Base-by-base conservation (phyloP, 2,329 filamentous ascomycete species). In the Fusarium buharicum region DNA sequence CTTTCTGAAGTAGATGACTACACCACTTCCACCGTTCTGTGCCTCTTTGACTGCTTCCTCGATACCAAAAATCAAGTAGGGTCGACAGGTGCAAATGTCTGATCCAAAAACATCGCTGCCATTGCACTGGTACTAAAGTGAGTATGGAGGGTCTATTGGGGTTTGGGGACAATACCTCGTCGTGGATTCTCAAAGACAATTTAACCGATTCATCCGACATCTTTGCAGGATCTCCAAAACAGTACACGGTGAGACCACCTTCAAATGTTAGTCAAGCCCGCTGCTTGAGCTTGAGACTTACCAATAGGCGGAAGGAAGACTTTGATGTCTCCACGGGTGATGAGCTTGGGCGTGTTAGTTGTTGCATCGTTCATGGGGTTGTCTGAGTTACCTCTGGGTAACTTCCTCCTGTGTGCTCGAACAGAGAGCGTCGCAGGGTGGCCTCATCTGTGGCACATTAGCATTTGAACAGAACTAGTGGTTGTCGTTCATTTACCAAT, bases 1-100 rank as follows among this genome's bases (percentile, higher is more conserved):
- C 76, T 99, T 99, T 68, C 95, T 88, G 86, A 98, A 99, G 76
- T 99, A 99, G 74, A 98, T 97, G 50, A 98, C 95, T 18, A 97
- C 92, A 53, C 94, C 94, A 69, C 90, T 94, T 43, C 94, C 94
- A 49, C 94, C 94, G 53, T 90, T 92, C 75, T 98, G 95, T 11
- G 95, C 95, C 78, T 98, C 93, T 73, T 96, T 97, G 68, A 99
- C 94, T 12, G 95, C 95, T 77, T 99, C 95, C 72, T 97, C 93
- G 60, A 99, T 96, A 59, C 95, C 95, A 74, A 96, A 98, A 72
- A 96, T 96, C 54, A 98, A 86, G 75, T 98, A 98, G 14, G 95
- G 95, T 53, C 92, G 86, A 77, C 94, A 98, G 11, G 95, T 98
- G 79, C 95, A 98, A 72, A 98, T 99, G 75, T 99, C 95, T 17